A percentile compares a stretch with the other conserved stretches of the same genome.
Evolutionary conservation across 2,329 filamentous ascomycete species (phyloP).

Genomic region (Chrysoporthe deuterocubensis): DNA sequence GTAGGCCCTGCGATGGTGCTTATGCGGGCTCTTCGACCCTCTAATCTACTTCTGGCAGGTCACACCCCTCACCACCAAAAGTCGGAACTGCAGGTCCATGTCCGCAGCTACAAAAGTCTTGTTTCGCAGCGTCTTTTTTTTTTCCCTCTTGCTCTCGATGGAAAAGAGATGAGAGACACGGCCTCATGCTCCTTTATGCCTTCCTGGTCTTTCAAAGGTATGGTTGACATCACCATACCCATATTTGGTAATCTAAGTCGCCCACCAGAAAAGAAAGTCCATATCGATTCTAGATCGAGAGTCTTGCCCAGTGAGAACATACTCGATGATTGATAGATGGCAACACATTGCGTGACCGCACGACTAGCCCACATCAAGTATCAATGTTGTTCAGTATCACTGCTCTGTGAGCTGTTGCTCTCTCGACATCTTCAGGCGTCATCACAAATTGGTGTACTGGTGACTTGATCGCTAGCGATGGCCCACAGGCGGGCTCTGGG

Average conservation of each 20-base stretch:
- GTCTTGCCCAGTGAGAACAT: background rate
- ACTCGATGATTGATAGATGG: background rate
- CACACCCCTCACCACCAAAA: slow-evolving; percentile 1
- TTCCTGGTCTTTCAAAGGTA: background rate
- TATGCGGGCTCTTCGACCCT: background rate
- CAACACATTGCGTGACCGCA: background rate
- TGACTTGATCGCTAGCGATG: background rate
- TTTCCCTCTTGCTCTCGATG: background rate
- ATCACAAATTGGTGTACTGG: background rate
- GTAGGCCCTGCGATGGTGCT: too few species aligned
- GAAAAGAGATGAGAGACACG: background rate
- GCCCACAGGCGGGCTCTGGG: background rate
- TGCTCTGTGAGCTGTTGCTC: slow-evolving; percentile 3
- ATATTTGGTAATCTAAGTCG: background rate
- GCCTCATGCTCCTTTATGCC: background rate
- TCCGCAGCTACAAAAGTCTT: background rate
- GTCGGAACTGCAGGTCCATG: background rate
- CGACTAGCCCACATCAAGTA: background rate
- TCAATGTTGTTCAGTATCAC: background rate
- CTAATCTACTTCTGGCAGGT: slow-evolving; percentile 5
- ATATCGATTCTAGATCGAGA: background rate
- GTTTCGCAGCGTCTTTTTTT: background rate
- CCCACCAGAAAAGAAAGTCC: background rate
- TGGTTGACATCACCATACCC: background rate
- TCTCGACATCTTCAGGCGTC: background rate